Conservation (phyloP, 352 stramenopile genomes). For the Aphanomyces euteiches region DNA sequence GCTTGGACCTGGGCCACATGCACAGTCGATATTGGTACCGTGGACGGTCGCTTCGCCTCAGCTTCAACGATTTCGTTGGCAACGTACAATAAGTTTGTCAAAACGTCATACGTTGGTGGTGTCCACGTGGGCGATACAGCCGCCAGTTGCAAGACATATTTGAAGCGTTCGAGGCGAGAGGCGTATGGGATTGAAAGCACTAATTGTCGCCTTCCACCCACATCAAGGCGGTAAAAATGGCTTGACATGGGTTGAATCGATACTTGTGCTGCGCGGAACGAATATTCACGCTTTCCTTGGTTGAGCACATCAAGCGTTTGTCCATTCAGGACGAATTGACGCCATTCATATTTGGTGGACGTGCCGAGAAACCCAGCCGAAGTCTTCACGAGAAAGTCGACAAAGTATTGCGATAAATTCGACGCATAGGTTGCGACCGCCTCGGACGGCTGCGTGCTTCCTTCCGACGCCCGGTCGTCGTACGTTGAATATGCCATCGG, state of each 20-base stretch:
- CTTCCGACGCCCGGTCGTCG: no score
- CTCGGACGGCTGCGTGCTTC: no score
- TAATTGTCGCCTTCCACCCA: slow-evolving; percentile 11
- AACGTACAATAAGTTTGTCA: slow-evolving; percentile 10
- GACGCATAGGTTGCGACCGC: no score
- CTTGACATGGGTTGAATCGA: neutral
- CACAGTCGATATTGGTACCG: neutral
- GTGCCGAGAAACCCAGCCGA: neutral
- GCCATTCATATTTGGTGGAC: neutral
- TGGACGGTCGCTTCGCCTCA: neutral
- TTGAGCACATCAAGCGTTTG: neutral
- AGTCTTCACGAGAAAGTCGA: neutral
- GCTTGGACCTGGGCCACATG: neutral
- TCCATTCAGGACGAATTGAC: neutral
- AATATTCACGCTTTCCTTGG: neutral
- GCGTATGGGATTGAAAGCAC: neutral
- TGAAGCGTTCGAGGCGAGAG: neutral
- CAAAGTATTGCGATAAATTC: neutral
- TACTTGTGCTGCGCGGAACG: neutral
- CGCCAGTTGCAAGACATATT: neutral
- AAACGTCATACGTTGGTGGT: neutral
- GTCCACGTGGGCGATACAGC: neutral
- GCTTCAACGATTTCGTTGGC: slow-evolving; percentile 23
- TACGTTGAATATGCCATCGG: no score
- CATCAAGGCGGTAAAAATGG: slow-evolving; percentile 9